Evolutionary conservation across 768 basidiomycete species (phyloP).

Genomic region (Sarcodon aspratus): DNA sequence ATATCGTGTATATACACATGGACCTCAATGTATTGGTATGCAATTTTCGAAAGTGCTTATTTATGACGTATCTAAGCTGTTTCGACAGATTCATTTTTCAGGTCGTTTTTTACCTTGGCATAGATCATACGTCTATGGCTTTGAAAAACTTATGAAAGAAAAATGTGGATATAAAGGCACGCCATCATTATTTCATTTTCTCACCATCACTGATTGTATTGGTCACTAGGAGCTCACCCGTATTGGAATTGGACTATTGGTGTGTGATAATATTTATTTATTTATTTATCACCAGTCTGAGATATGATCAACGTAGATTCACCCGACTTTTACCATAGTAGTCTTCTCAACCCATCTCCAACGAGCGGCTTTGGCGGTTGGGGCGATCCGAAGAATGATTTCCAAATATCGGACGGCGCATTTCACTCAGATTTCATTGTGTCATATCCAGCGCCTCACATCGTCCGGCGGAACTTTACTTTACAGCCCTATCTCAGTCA

Average conservation of each 20-base stretch:
- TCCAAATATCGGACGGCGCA: constrained; percentile 15
- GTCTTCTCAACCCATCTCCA: constrained; percentile 13
- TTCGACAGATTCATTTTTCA: constrained; percentile 11
- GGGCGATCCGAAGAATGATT: constrained; percentile 12
- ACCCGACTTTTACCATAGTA: constrained; percentile 9
- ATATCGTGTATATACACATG: constrained; percentile 15
- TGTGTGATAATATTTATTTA: not conserved
- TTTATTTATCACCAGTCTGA: not conserved
- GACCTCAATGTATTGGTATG: constrained; percentile 11
- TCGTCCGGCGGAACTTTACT: constrained; percentile 21
- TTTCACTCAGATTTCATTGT: constrained; percentile 13
- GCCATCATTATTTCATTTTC: not conserved
- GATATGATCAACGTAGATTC: constrained; percentile 7
- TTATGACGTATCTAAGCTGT: not conserved
- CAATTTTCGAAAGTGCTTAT: not conserved
- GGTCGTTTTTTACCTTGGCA: constrained; percentile 18
- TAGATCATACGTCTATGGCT: constrained; percentile 12
- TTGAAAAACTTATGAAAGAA: constrained; percentile 10
- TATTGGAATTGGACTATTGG: constrained; percentile 20
- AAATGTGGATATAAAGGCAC: constrained; percentile 13
- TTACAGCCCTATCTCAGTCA: constrained; percentile 16
- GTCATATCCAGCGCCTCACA: constrained; percentile 22
- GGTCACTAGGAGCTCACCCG: constrained; percentile 3
- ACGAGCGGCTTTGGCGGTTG: constrained; percentile 16
- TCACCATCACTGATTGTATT: too few relatives aligned